phyloP scores from a whole-genome alignment of 2,329 filamentous ascomycete species.

The Monosporascus sp. region DNA sequence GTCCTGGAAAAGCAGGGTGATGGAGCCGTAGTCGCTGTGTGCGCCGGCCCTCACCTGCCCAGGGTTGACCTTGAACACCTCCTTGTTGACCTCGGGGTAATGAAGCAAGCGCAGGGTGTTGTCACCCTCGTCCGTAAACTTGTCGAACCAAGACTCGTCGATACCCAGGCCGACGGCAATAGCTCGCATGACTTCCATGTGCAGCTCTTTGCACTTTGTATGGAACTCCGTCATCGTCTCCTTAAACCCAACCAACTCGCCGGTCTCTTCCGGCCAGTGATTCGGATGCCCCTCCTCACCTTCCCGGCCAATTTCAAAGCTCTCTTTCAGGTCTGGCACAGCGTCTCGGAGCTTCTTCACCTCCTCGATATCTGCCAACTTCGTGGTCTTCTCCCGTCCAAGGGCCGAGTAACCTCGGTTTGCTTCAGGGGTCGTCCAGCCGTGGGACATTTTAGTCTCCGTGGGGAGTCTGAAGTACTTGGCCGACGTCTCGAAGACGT shows the following conservation, averaged over 20 bases:
- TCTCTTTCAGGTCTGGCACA: conserved; percentile 62
- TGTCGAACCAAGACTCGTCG: conserved; percentile 68
- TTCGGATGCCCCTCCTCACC: conserved; percentile 60
- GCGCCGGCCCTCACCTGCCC: conserved; percentile 71
- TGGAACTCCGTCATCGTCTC: conserved; percentile 71
- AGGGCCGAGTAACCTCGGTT: conserved; percentile 69
- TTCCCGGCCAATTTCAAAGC: conserved; percentile 59
- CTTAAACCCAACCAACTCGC: conserved; percentile 57
- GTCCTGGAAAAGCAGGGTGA: conserved; percentile 60
- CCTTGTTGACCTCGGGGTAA: conserved; percentile 63
- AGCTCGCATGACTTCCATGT: conserved; percentile 75
- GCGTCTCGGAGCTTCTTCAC: conserved; percentile 52
- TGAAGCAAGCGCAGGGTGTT: conserved; percentile 71
- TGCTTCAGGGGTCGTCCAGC: conserved; percentile 66
- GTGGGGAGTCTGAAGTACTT: conserved; percentile 63
- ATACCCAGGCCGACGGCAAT: conserved; percentile 78
- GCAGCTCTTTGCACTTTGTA: conserved; percentile 65
- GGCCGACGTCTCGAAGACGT: conserved; percentile 62
- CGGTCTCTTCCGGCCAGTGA: conserved; percentile 60
- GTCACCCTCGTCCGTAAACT: conserved; percentile 63
- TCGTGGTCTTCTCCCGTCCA: conserved; percentile 66
- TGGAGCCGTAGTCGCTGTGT: conserved; percentile 63
- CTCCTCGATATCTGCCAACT: conserved; percentile 46
- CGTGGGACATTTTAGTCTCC: conserved; percentile 57
- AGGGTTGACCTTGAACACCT: conserved; percentile 60